Conservation (phyloP, 2,329 filamentous ascomycete species). For the Colletotrichum acutatum region DNA sequence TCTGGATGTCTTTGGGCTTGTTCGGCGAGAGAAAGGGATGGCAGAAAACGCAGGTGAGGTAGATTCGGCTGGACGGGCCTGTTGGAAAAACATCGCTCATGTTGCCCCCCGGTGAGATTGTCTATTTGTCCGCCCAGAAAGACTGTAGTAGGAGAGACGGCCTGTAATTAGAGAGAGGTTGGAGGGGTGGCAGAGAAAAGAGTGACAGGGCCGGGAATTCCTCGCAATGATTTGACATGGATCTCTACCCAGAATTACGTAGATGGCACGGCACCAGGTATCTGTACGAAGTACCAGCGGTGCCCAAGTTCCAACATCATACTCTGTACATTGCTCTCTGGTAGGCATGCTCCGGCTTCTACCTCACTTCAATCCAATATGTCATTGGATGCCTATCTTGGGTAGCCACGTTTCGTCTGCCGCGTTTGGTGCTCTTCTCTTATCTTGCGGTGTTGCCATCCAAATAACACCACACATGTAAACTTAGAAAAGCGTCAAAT, state of each 20-base stretch:
- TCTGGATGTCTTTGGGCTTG: not conserved
- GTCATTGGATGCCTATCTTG: not conserved
- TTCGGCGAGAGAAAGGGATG: not conserved
- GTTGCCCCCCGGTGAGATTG: not conserved
- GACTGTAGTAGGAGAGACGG: too few species aligned
- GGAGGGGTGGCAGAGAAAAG: slow-evolving; percentile 1
- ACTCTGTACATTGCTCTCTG: too few species aligned
- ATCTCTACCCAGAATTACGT: slow-evolving; percentile 22
- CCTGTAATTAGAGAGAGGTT: not conserved
- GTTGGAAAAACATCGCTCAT: slow-evolving; percentile 28
- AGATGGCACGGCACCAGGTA: slow-evolving; percentile 1
- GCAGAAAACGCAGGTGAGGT: not conserved
- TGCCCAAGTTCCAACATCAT: not conserved
- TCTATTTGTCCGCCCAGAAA: slow-evolving; percentile 1
- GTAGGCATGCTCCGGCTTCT: not conserved
- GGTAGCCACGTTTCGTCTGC: not conserved
- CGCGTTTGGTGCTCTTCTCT: not conserved
- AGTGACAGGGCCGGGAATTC: slow-evolving; percentile 13
- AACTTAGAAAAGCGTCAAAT: not conserved
- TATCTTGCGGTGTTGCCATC: not conserved
- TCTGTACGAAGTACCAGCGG: not conserved
- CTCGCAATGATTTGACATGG: slow-evolving; percentile 20
- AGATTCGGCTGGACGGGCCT: slow-evolving; percentile 28
- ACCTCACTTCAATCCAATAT: not conserved
- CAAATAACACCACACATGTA: not conserved